Base-by-base conservation (phyloP, 2,329 filamentous ascomycete genomes). In the Fusarium gaditjirri region DNA sequence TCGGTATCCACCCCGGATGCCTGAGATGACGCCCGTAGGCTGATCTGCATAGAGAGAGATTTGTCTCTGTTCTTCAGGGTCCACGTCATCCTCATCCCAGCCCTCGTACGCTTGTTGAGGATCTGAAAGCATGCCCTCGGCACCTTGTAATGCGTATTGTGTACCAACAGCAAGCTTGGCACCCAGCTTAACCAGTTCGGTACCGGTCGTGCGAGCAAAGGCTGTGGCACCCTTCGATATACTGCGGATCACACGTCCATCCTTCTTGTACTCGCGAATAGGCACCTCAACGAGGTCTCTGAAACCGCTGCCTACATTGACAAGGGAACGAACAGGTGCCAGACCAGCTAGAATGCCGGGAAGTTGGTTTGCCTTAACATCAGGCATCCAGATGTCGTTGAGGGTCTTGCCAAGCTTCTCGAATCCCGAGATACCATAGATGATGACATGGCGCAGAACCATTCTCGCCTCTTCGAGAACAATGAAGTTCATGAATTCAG, bases 401-500 rank as follows among this genome's bases (percentile, higher is more conserved):
- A 99, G 88, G 5, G 92, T 95, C 80, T 95, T 90, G 59, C 96
- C 94, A 5, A 99, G 87, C 54, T 93, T 91, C 74, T 98, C 95
- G 75, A 98, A 98, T 0, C 96, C 96, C 12, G 91, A 91, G 2
- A 97, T 89, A 33, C 97, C 96, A 75, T 98, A 98, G 39, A 98
- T 90, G 74, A 99, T 98, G 31, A 93, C 93, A 79, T 95, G 95
- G 17, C 93, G 90, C 58, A 99, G 87, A 11, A 92, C 89, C 87
- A 99, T 93, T 68, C 95, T 91, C 5, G 96, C 91, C 72, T 93
- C 92, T 75, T 99, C 96, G 2, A 99, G 88, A 19, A 95, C 93
- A 72, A 99, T 88, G 79, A 99, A 98, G 81, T 99, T 99, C 95
- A 98, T 98, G 78, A 99, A 97, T 80, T 99, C 96, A 0, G 94